These are phyloP conservation scores for Tolypocladium ovalisporum DNA, from an alignment of 2,329 filamentous ascomycete species.

Conservation along the genomic window DNA sequence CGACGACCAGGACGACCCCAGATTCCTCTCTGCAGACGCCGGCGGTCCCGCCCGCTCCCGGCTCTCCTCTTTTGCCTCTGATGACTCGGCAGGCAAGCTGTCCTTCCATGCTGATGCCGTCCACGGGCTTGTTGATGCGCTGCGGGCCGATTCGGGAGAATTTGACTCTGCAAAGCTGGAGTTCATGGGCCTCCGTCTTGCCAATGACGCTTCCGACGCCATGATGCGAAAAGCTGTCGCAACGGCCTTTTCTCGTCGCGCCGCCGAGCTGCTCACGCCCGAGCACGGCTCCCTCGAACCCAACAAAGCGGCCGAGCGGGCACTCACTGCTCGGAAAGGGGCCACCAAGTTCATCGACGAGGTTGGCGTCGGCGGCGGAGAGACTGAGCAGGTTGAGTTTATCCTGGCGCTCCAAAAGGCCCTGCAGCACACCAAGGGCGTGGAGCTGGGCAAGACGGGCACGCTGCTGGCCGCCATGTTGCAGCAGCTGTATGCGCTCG, in stretches of 20 bases:
- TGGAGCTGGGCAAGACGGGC: slow-evolving; percentile 35
- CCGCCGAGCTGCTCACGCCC: slow-evolving; percentile 53
- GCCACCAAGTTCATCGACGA: slow-evolving; percentile 46
- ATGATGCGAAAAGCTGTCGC: slow-evolving; percentile 83
- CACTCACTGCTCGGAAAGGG: slow-evolving; percentile 44
- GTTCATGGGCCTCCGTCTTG: slow-evolving; percentile 85
- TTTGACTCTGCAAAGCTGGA: slow-evolving; percentile 79
- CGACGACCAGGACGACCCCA: slow-evolving; percentile 56
- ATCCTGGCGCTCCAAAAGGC: slow-evolving; percentile 74
- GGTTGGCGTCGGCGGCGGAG: slow-evolving; percentile 52
- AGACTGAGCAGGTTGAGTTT: slow-evolving; percentile 76
- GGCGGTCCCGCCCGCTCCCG: slow-evolving; percentile 45
- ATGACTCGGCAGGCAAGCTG: slow-evolving; percentile 47
- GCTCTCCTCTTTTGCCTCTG: slow-evolving; percentile 62
- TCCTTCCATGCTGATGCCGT: slow-evolving; percentile 82
- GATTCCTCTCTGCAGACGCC: slow-evolving; percentile 33
- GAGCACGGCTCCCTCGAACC: slow-evolving; percentile 44
- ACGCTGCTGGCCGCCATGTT: slow-evolving; percentile 66
- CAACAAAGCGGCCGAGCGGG: slow-evolving; percentile 50
- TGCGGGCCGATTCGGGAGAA: slow-evolving; percentile 64
- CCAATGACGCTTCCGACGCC: slow-evolving; percentile 78
- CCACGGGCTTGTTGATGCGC: slow-evolving; percentile 72
- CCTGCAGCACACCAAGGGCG: slow-evolving; percentile 53
- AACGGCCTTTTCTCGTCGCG: slow-evolving; percentile 72
- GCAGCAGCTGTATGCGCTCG: slow-evolving; percentile 75